Evolutionary conservation across 768 basidiomycete species (phyloP).

Genomic region (Leccinum variicolor): DNA sequence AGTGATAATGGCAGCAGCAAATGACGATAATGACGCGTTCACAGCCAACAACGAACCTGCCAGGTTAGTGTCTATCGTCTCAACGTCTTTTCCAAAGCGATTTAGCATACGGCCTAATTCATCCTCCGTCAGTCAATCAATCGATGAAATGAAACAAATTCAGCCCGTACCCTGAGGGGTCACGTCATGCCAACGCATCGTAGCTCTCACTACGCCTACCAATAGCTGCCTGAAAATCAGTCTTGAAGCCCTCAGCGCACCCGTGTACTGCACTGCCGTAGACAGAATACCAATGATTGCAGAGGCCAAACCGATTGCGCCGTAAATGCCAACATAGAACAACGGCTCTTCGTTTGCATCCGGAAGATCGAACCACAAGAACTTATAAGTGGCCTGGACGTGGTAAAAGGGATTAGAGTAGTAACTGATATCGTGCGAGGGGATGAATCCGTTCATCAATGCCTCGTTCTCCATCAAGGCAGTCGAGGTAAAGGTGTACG

Average conservation of each 20-base stretch:
- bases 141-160: background rate
- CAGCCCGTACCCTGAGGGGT: conserved; percentile 63
- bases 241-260: conserved; percentile 37
- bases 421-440: conserved; percentile 15
- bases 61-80: conserved; percentile 78
- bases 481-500: conserved; percentile 18
- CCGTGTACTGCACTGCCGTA: conserved; percentile 56
- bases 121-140: background rate
- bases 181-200: conserved; percentile 82
- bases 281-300: conserved; percentile 47
- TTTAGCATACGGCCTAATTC: conserved; percentile 74
- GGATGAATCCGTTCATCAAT: conserved; percentile 23
- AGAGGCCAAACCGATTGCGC: conserved; percentile 51
- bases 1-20: conserved; percentile 72
- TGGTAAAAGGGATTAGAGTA: conserved; percentile 18
- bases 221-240: conserved; percentile 50
- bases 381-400: conserved; percentile 4
- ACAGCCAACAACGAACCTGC: conserved; percentile 69
- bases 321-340: conserved; percentile 71
- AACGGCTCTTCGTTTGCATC: conserved; percentile 57
- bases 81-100: conserved; percentile 83
- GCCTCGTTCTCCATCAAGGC: conserved; percentile 29
- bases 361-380: conserved; percentile 34
- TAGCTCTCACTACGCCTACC: conserved; percentile 70
- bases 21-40: conserved; percentile 72